Conservation (phyloP, 2,329 filamentous ascomycete genomes). For the Colletotrichum graminicola region DNA sequence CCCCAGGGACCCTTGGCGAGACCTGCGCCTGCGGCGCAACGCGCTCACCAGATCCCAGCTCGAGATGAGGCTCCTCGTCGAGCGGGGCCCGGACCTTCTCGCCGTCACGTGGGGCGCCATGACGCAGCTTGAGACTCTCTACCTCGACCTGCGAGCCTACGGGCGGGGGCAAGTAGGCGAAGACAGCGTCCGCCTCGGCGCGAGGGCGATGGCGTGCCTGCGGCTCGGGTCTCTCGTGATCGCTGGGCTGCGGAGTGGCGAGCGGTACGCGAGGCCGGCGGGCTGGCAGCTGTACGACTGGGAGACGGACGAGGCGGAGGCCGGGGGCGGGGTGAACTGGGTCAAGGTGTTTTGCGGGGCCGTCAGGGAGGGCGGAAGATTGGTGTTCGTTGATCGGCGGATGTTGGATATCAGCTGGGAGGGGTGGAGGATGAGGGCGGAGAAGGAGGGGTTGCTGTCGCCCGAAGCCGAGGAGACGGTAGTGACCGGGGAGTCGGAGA, state of each 20-base stretch:
- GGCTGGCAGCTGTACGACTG: slow-evolving; percentile 7
- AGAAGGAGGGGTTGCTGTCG: slow-evolving; percentile 3
- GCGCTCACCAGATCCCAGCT: neutral
- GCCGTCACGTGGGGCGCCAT: slow-evolving; percentile 26
- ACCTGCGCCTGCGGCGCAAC: slow-evolving; percentile 21
- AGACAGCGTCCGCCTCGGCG: slow-evolving; percentile 25
- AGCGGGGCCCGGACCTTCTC: neutral
- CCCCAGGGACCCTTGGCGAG: slow-evolving; percentile 14
- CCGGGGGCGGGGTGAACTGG: slow-evolving; percentile 33
- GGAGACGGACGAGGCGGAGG: slow-evolving; percentile 25
- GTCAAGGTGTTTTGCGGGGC: slow-evolving; percentile 36
- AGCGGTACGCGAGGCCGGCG: neutral
- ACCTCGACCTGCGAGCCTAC: slow-evolving; percentile 36
- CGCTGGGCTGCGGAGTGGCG: slow-evolving; percentile 25
- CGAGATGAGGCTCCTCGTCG: slow-evolving; percentile 27
- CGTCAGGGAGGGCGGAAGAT: slow-evolving; percentile 24
- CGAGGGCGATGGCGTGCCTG: slow-evolving; percentile 31
- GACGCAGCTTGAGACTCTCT: slow-evolving; percentile 33
- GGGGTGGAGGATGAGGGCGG: slow-evolving; percentile 22
- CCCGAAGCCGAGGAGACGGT: neutral
- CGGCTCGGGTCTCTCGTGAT: slow-evolving; percentile 25
- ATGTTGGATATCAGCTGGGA: slow-evolving; percentile 26
- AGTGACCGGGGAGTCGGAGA: neutral
- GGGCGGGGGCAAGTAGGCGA: neutral
- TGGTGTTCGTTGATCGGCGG: slow-evolving; percentile 36